A percentile compares a stretch with the other conserved stretches of the same genome.
These are phyloP conservation scores for Cinchona pubescens DNA, from an alignment of 257 asterid genomes.

Conservation along the genomic window DNA sequence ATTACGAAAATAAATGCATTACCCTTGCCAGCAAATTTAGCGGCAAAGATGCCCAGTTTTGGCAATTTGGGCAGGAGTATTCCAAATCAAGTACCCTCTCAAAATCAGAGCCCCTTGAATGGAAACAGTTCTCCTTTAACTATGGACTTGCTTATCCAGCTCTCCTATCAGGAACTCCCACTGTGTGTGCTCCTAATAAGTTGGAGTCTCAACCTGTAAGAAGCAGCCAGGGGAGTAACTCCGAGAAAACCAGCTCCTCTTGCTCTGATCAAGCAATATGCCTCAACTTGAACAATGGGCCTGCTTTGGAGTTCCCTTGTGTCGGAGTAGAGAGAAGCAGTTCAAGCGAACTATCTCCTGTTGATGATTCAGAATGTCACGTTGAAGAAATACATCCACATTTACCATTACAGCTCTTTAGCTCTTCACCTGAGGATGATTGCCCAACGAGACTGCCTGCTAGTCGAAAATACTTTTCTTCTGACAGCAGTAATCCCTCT, in stretches of 20 bases:
- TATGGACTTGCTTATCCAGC: conserved; percentile 71
- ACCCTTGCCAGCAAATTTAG: conserved; percentile 53
- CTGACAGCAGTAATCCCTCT: conserved; percentile 70
- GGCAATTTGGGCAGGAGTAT: conserved; percentile 31
- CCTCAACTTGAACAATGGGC: conserved; percentile 38
- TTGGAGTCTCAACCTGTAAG: conserved; percentile 47
- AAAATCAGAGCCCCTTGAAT: conserved; percentile 31
- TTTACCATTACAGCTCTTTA: conserved; percentile 57
- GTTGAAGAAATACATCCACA: conserved; percentile 38
- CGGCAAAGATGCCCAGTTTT: conserved; percentile 34
- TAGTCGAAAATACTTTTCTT: conserved; percentile 52
- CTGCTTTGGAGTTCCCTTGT: conserved; percentile 31
- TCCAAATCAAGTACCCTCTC: conserved; percentile 33
- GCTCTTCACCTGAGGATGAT: conserved; percentile 60
- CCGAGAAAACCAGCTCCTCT: conserved; percentile 67
- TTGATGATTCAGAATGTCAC: conserved; percentile 49
- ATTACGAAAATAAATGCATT: conserved; percentile 61
- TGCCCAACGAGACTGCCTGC: conserved; percentile 38
- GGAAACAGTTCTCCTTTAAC: conserved; percentile 52
- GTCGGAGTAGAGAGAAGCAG: conserved; percentile 57
- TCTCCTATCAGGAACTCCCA: conserved; percentile 52
- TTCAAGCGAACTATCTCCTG: conserved; percentile 50
- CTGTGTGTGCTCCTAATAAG: conserved; percentile 32
- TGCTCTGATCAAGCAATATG: conserved; percentile 34
- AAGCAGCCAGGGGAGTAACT: conserved; percentile 57